Base-by-base conservation (phyloP, 2,329 filamentous ascomycete species). In the Ophiostoma ips region DNA sequence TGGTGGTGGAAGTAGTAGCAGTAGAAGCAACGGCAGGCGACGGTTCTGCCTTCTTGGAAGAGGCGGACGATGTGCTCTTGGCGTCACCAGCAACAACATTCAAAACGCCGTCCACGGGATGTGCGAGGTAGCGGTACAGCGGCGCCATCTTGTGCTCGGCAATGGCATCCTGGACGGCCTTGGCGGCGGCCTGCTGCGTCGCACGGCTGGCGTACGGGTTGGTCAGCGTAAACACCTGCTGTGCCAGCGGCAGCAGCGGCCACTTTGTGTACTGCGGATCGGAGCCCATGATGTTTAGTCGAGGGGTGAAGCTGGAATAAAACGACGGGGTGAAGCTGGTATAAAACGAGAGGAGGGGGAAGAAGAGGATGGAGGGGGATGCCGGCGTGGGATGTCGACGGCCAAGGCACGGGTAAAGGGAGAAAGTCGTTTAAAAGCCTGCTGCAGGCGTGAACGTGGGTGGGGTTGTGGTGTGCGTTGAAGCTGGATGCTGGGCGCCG, bases 231-330 rank as follows among this genome's bases (percentile, higher is more conserved):
- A 92, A 92, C 68, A 92, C 85, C 64, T 88, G 81, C 71, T 92
- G 86, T 55, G 84, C 78, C 61, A 94, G 76, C 59, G 84, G 77
- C 64, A 92, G 79, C 67, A 87, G 73, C 55, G 87, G 86, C 71
- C 84, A 90, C 68, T 87, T 86, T 61, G 84, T 82, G 70, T 89
- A 89, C 67, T 88, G 86, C 58, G 84, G 84, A 69, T 92, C 86
- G 63, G 85, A 77, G 61, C 79, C 79, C 79, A 83, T 88, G 71
- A 70, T 44, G 40, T 28, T 24, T 28, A 8, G 24, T 8, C 5
- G 24, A 28, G 24, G 24, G 4, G 24, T 28, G 24, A 28, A 4
- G 24, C 5, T 28, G 24, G 4, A 8, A 28, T 28, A 5, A 5
- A 8, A 28, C 24, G 24, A n/a, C 24, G 8, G 24, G 24, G 5